Evolutionary conservation across 2,329 filamentous ascomycete species (phyloP), one percentile per base, ranked within the genome.

Genomic region (Falciphora oryzae): DNA sequence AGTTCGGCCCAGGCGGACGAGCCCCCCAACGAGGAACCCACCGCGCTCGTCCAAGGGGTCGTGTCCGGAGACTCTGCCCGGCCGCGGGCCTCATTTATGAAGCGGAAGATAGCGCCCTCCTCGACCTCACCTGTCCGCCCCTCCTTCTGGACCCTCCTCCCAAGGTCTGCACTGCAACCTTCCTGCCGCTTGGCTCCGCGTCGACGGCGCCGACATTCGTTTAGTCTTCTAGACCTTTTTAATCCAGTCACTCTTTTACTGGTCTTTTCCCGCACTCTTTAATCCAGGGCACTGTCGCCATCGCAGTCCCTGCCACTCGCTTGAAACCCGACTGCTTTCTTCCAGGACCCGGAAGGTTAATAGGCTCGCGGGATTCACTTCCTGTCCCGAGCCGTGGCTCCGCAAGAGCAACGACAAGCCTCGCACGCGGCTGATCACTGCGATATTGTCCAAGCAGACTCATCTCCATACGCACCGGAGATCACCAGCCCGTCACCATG

Each of bases 161-260:
- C 35, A 31, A 63, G 62, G 62, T 63, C 62, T 63, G 62, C 57
- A 57, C 58, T 63, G 57, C 62, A 59, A 63, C 62, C 62, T 59
- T 57, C 44, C 44, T 53, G 44, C 53, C 56, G 61, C 62, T 59
- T 56, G 31, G 35, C 18, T 31, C 28, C 44, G 28, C 29, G 61
- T 31, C 50, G 31, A 63, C 62, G 57, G 62, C 62, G 53, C 57
- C 57, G 44, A 63, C 62, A 59, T 38, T 63, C 62, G 32, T 59
- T 63, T 53, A 31, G 5, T 5, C 38, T 18, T 38, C 13, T 25
- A 53, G 44, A 22, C 32, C 16, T 44, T 44, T 38, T 44, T 44
- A 44, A n/a, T 14, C 28, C 25, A 53, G 35, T 25, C 60, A 7
- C 25, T 61, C 60, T 16, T 44, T 61, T 31, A 16, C n/a, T 50